These are phyloP conservation scores for Rosa lucieae DNA, from an alignment of 306 rosid species.

Conservation along the genomic window DNA sequence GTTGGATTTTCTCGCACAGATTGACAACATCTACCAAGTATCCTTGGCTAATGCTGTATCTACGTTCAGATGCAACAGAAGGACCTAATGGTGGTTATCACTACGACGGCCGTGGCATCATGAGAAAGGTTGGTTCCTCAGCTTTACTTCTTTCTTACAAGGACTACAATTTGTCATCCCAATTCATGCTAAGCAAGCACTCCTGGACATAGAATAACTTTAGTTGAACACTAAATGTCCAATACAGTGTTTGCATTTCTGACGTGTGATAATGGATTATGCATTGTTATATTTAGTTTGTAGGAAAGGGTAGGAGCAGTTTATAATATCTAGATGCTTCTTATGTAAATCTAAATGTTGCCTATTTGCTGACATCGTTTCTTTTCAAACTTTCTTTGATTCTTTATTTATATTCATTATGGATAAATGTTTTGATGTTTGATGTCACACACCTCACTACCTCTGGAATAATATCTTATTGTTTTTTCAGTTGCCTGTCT, in stretches of 20 bases:
- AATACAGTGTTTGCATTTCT: background rate
- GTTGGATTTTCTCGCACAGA: slow-evolving; percentile 49
- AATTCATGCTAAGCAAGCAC: background rate
- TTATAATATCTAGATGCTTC: background rate
- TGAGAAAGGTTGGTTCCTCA: slow-evolving; percentile 39
- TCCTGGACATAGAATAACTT: background rate
- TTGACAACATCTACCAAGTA: slow-evolving; percentile 49
- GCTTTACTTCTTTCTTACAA: slow-evolving; percentile 4
- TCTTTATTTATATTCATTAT: background rate
- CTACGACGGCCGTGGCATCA: slow-evolving; percentile 49
- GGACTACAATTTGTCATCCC: background rate
- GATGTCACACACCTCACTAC: background rate
- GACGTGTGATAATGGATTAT: background rate
- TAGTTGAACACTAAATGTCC: slow-evolving; percentile 6
- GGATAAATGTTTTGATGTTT: background rate
- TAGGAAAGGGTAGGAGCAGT: background rate
- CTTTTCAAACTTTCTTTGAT: background rate
- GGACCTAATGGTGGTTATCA: slow-evolving; percentile 63
- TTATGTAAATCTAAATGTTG: background rate
- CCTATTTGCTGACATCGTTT: background rate
- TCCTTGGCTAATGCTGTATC: slow-evolving; percentile 61
- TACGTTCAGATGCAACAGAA: slow-evolving; percentile 49
- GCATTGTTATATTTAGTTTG: background rate
- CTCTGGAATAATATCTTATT: background rate
- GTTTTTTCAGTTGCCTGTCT: slow-evolving; percentile 41